Percentiles rank a stretch among this genome's conserved stretches.
Conservation (phyloP, 768 basidiomycete species). For the Coprinopsis strossmayeri region DNA sequence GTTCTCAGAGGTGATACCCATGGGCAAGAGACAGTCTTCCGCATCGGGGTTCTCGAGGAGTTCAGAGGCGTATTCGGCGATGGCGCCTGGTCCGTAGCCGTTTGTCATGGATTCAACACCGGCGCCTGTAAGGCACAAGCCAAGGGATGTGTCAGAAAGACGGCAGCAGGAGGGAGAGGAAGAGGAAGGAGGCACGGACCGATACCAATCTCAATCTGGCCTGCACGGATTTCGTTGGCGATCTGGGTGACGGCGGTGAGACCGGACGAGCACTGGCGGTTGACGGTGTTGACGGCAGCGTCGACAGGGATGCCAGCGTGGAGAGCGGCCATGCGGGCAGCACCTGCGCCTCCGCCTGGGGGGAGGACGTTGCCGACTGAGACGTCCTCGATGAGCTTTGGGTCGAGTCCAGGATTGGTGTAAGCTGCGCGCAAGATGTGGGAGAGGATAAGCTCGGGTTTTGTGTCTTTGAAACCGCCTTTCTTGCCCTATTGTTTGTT, state of each 20-base stretch:
- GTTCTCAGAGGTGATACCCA: conserved; percentile 95
- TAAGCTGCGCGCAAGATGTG: conserved; percentile 73
- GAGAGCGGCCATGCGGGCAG: conserved; percentile 83
- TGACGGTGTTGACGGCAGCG: conserved; percentile 72
- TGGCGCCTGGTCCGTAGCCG: conserved; percentile 56
- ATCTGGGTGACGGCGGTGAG: conserved; percentile 78
- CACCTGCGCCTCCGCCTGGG: conserved; percentile 73
- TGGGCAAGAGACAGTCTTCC: conserved; percentile 77
- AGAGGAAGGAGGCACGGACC: conserved; percentile 37
- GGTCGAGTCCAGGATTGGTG: conserved; percentile 62
- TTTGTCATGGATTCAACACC: conserved; percentile 90
- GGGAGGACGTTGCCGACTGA: conserved; percentile 86
- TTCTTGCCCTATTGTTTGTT: conserved; percentile 55
- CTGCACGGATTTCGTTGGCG: conserved; percentile 68
- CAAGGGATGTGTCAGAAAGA: conserved; percentile 1
- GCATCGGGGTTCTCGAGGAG: conserved; percentile 63
- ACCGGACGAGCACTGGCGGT: conserved; percentile 88
- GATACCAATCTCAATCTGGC: conserved; percentile 87
- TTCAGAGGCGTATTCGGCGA: conserved; percentile 55
- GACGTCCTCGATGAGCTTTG: conserved; percentile 78
- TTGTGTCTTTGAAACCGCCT: conserved; percentile 89
- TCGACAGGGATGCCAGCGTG: conserved; percentile 80
- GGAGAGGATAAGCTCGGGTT: conserved; percentile 75
- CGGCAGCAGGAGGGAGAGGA: conserved; percentile 5
- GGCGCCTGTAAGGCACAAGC: conserved; percentile 54